Conservation (phyloP, 192 early-diverging fungal genomes). For the Bifiguratus adelaidae region DNA sequence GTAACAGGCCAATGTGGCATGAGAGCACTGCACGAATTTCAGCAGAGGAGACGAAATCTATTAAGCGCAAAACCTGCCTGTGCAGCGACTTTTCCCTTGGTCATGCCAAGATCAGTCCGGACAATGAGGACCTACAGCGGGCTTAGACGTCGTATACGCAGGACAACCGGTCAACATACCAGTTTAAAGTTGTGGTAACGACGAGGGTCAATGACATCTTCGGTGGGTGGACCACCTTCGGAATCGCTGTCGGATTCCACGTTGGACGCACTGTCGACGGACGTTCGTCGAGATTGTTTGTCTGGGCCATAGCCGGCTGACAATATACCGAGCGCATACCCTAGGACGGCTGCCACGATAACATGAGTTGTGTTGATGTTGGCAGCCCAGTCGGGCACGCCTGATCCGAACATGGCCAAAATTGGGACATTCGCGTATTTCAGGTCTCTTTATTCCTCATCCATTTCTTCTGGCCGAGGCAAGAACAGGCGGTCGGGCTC, state of each 20-base stretch:
- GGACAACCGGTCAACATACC: background rate
- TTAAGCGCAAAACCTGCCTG: constrained; percentile 31
- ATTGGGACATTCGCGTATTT: too few relatives aligned
- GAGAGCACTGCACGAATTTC: constrained; percentile 57
- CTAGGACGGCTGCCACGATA: too few relatives aligned
- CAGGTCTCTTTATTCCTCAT: too few relatives aligned
- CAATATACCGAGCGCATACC: too few relatives aligned
- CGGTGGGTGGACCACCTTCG: too few relatives aligned
- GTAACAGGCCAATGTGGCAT: constrained; percentile 82
- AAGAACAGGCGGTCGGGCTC: constrained; percentile 34
- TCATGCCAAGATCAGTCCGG: constrained; percentile 86
- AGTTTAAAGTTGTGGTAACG: constrained; percentile 4
- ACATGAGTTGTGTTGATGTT: too few relatives aligned
- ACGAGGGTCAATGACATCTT: background rate
- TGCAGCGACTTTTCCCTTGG: constrained; percentile 89
- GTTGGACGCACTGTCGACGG: too few relatives aligned
- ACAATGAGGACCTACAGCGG: constrained; percentile 70
- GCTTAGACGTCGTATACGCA: background rate
- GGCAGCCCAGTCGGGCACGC: too few relatives aligned
- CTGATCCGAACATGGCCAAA: too few relatives aligned
- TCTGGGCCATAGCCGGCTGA: too few relatives aligned
- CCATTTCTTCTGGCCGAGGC: constrained; percentile 19
- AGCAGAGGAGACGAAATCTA: background rate
- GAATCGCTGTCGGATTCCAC: too few relatives aligned
- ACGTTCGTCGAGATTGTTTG: too few relatives aligned